phyloP scores from a whole-genome alignment of 1,139 yeast genomes.

The Candida sp. region DNA sequence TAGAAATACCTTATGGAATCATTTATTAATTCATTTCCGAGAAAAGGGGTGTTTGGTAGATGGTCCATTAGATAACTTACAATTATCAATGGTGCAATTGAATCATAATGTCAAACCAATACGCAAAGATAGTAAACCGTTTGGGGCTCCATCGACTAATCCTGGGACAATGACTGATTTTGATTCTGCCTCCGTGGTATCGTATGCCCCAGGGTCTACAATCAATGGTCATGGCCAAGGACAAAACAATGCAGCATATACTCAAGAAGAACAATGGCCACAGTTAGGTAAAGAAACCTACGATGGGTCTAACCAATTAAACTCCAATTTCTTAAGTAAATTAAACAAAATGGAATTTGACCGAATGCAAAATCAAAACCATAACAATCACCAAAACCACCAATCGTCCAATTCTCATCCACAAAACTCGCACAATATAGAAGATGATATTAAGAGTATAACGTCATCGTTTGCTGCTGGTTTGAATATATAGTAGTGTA shows the following conservation, averaged over 20 bases:
- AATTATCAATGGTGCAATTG: conserved; percentile 66
- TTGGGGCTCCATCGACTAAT: conserved; percentile 9
- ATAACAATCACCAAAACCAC: neutral
- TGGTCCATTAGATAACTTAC: conserved; percentile 83
- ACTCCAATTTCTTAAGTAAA: conserved; percentile 41
- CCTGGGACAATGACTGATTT: conserved; percentile 15
- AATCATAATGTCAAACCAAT: conserved; percentile 8
- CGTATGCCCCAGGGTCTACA: conserved; percentile 31
- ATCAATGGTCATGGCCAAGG: conserved; percentile 2
- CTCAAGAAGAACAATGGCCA: conserved; percentile 32
- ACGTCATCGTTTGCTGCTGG: conserved; percentile 47
- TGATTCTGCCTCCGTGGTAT: conserved; percentile 49
- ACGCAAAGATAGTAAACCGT: conserved; percentile 5
- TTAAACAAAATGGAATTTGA: conserved; percentile 24
- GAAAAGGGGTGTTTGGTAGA: conserved; percentile 88
- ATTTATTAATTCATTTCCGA: conserved; percentile 71
- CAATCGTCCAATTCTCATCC: neutral
- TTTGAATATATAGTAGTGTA: conserved; percentile 16
- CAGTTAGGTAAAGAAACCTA: conserved; percentile 19
- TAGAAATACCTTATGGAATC: conserved; percentile 75
- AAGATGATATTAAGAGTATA: conserved; percentile 47
- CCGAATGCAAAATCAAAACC: neutral
- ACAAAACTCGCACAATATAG: conserved; percentile 19
- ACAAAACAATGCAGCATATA: conserved; percentile 1
- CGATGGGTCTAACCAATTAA: conserved; percentile 21